Conservation (phyloP, 306 rosid genomes). For the Rosa multiflora region DNA sequence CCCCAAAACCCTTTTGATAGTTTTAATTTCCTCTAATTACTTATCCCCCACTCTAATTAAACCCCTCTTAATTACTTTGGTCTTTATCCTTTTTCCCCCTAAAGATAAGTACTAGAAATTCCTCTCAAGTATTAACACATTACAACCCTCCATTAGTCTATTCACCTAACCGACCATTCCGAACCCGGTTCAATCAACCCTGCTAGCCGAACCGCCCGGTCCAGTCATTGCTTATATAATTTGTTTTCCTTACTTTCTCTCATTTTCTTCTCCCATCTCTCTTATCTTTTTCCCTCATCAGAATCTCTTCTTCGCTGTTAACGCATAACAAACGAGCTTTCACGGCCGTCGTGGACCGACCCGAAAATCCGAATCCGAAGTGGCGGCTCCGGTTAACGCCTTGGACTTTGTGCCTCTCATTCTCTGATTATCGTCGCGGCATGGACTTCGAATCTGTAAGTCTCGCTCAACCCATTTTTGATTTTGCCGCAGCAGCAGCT, state of each 20-base stretch:
- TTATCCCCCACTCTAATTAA: not conserved
- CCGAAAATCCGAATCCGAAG: slow-evolving; percentile 38
- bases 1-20: not conserved
- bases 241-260: slow-evolving; percentile 27
- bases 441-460: slow-evolving; percentile 50
- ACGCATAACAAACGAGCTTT: slow-evolving; percentile 24
- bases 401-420: slow-evolving; percentile 24
- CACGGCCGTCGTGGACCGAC: slow-evolving; percentile 37
- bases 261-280: slow-evolving; percentile 28
- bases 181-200: not conserved
- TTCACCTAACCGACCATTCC: slow-evolving; percentile 5
- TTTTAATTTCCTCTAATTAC: not conserved
- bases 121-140: not conserved
- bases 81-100: not conserved
- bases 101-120: no score
- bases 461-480: slow-evolving; percentile 33
- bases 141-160: slow-evolving; percentile 8
- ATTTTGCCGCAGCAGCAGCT: slow-evolving; percentile 17
- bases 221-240: slow-evolving; percentile 28
- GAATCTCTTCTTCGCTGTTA: slow-evolving; percentile 25
- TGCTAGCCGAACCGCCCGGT: slow-evolving; percentile 15
- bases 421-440: not conserved
- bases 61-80: not conserved
- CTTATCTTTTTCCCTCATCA: slow-evolving; percentile 49
- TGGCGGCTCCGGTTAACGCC: slow-evolving; percentile 38